Evolutionary conservation across 2,329 filamentous ascomycete species (phyloP).

Genomic region (Alternaria alternata): DNA sequence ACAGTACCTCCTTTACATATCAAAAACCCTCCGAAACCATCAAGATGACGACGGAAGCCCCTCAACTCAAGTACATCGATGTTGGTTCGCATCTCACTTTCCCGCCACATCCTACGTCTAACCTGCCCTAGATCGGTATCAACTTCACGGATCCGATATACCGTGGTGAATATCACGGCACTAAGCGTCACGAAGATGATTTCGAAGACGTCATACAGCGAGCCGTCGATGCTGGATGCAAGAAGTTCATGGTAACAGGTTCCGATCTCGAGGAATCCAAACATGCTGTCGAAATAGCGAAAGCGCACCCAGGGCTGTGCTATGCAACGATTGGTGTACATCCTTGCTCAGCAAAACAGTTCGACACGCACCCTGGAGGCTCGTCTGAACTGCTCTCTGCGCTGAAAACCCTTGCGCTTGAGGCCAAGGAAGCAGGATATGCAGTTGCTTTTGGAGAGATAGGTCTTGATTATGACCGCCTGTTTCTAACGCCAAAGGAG

Average conservation of each 20-base stretch:
- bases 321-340: conserved; percentile 95
- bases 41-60: conserved; percentile 9
- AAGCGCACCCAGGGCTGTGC: conserved; percentile 77
- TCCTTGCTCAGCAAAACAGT: conserved; percentile 84
- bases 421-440: conserved; percentile 65
- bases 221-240: conserved; percentile 79
- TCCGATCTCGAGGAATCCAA: conserved; percentile 82
- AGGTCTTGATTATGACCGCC: conserved; percentile 92
- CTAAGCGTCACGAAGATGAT: conserved; percentile 76
- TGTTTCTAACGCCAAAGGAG: conserved; percentile 80
- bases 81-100: conserved; percentile 47
- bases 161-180: conserved; percentile 82
- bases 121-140: conserved; percentile 76
- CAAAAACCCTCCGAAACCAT: background rate
- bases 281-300: conserved; percentile 76
- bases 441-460: conserved; percentile 91
- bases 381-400: conserved; percentile 63
- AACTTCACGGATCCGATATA: conserved; percentile 95
- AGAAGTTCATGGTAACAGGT: conserved; percentile 92
- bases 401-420: conserved; percentile 70
- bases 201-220: conserved; percentile 79
- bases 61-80: conserved; percentile 52
- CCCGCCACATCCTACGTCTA: conserved; percentile 14
- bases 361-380: conserved; percentile 70
- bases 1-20: background rate